Conservation (phyloP, 495 filamentous ascomycete species). For the Melanomma pulvis-pyrius region DNA sequence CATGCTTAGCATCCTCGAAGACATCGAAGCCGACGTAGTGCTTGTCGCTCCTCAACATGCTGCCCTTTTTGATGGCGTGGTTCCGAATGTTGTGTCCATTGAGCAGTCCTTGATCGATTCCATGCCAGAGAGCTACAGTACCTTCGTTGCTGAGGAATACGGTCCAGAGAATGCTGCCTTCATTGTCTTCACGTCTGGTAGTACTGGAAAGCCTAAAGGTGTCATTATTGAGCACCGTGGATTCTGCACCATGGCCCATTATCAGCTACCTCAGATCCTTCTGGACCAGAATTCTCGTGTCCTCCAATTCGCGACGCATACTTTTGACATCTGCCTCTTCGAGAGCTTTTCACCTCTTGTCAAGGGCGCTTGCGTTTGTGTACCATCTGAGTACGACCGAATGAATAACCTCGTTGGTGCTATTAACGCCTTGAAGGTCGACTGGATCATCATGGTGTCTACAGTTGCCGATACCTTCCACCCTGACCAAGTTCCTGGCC, state of each 20-base stretch:
- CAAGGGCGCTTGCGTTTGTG: conserved; percentile 63
- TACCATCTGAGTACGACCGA: conserved; percentile 59
- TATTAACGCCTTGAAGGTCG: conserved; percentile 54
- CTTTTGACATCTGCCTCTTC: conserved; percentile 57
- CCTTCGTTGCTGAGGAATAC: conserved; percentile 10
- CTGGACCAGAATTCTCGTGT: conserved; percentile 48
- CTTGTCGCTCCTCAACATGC: conserved; percentile 20
- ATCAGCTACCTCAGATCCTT: conserved; percentile 46
- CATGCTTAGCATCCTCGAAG: conserved; percentile 22
- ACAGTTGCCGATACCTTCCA: conserved; percentile 44
- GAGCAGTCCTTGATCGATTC: conserved; percentile 10
- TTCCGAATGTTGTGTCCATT: conserved; percentile 8
- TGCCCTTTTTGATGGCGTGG: conserved; percentile 21
- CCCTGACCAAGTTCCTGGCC: conserved; percentile 24
- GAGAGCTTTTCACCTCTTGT: conserved; percentile 56
- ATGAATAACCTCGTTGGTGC: conserved; percentile 51
- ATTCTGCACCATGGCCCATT: conserved; percentile 53
- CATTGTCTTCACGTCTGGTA: conserved; percentile 57
- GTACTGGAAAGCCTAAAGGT: conserved; percentile 56
- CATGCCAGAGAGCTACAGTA: neutral
- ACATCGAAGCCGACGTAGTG: conserved; percentile 22
- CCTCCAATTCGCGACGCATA: conserved; percentile 59
- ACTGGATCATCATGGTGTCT: conserved; percentile 58
- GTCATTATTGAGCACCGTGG: conserved; percentile 53
- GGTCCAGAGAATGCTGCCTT: conserved; percentile 48